Percentiles rank a stretch among this genome's conserved stretches.
phyloP scores from a whole-genome alignment of 139 green algal species.

The Astrephomene gubernaculifera region DNA sequence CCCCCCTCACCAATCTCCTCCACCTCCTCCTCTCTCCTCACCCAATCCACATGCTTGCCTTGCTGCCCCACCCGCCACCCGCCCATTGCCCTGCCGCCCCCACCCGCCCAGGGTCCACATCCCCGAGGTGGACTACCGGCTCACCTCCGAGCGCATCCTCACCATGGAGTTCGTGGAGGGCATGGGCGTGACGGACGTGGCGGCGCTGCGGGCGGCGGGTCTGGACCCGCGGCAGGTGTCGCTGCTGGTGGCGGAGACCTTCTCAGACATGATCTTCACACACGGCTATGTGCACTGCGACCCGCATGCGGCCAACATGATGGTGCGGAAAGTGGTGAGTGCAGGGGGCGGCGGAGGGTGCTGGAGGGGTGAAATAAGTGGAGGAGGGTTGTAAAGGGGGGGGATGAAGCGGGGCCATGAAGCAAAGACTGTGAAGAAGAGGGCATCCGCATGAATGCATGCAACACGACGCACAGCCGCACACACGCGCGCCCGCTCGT shows the following conservation, averaged over 20 bases:
- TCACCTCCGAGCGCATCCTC: slow-evolving; percentile 74
- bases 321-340: slow-evolving; percentile 60
- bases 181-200: slow-evolving; percentile 49
- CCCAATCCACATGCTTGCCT: neutral
- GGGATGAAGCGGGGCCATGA: too few relatives aligned
- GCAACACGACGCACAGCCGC: too few relatives aligned
- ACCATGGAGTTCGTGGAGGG: slow-evolving; percentile 93
- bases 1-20: neutral
- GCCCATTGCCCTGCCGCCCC: too few relatives aligned
- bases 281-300: slow-evolving; percentile 88
- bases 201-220: slow-evolving; percentile 44
- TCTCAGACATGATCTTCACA: slow-evolving; percentile 92
- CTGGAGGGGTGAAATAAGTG: neutral
- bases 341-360: neutral
- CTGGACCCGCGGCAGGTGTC: slow-evolving; percentile 65
- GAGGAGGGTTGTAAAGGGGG: neutral
- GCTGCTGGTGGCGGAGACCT: slow-evolving; percentile 75
- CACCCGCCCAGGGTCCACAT: slow-evolving; percentile 67
- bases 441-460: too few relatives aligned
- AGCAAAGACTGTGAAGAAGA: too few relatives aligned
- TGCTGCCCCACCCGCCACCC: too few relatives aligned
- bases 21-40: neutral
- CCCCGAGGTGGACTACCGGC: slow-evolving; percentile 62
- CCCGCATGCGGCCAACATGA: slow-evolving; percentile 88
- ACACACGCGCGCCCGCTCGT: neutral